phyloP scores from a whole-genome alignment of 495 filamentous ascomycete species.

The Neurospora sp. region DNA sequence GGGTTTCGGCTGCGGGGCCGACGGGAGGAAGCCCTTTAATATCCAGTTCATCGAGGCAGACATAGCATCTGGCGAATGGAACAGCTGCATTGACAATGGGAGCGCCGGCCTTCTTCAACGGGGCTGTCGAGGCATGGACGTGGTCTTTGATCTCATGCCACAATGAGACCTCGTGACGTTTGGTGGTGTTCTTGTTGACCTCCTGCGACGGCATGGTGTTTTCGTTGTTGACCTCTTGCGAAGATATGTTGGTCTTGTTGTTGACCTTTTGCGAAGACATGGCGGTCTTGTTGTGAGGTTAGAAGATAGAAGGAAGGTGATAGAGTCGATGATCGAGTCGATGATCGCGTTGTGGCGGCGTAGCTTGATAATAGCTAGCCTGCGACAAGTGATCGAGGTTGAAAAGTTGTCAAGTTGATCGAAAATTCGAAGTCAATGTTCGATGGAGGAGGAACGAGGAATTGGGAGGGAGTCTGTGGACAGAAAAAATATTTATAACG shows the following conservation, averaged over 20 bases:
- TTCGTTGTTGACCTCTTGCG: neutral
- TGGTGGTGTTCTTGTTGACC: neutral
- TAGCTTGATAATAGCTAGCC: neutral
- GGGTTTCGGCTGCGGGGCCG: neutral
- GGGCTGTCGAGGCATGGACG: no score
- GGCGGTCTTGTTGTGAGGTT: neutral
- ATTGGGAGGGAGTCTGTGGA: neutral
- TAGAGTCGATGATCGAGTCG: neutral
- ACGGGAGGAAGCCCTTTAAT: neutral
- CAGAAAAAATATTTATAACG: neutral
- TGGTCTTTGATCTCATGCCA: neutral
- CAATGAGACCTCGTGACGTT: neutral
- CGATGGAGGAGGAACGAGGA: neutral
- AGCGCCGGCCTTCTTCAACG: no score
- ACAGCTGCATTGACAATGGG: neutral
- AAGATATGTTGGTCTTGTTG: neutral
- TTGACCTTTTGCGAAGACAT: neutral
- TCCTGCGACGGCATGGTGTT: neutral
- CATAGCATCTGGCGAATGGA: neutral
- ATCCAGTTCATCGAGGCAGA: neutral
- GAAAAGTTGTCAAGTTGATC: neutral
- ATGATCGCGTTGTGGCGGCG: neutral
- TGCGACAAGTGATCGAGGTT: neutral
- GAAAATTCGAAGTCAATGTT: neutral
- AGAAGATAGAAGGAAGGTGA: neutral